Conservation (phyloP, 192 early-diverging fungal genomes). For the Gigaspora rosea region DNA sequence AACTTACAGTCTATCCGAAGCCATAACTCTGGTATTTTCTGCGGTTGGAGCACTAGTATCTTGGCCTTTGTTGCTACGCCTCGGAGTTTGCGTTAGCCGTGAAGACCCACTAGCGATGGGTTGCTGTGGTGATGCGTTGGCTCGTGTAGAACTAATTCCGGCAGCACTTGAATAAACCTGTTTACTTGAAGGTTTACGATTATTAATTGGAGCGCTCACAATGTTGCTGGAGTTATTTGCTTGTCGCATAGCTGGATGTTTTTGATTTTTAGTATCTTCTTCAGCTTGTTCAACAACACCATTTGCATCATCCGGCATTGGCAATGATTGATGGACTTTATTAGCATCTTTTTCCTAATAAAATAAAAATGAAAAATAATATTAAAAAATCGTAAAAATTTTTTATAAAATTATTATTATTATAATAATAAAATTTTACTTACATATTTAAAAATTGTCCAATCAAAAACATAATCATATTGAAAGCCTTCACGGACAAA, state of each 20-base stretch:
- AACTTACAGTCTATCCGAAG: slow-evolving; percentile 34
- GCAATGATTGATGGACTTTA: slow-evolving; percentile 16
- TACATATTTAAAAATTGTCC: slow-evolving; percentile 77
- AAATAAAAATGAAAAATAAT: not conserved
- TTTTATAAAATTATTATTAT: too few relatives aligned
- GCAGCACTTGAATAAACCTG: not conserved
- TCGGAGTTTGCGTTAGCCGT: slow-evolving; percentile 28
- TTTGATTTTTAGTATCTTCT: slow-evolving; percentile 25
- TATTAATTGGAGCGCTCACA: not conserved
- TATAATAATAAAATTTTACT: slow-evolving; percentile 22
- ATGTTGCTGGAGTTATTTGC: not conserved
- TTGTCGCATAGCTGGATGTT: not conserved
- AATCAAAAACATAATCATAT: slow-evolving; percentile 91
- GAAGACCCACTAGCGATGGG: not conserved
- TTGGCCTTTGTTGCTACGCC: slow-evolving; percentile 24
- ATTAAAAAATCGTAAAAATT: not conserved
- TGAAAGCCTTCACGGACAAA: slow-evolving; percentile 82
- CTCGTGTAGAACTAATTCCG: slow-evolving; percentile 23
- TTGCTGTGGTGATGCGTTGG: not conserved
- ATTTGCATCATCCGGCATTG: slow-evolving; percentile 26
- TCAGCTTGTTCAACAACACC: slow-evolving; percentile 15
- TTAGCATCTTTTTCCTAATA: slow-evolving; percentile 36
- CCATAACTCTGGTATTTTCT: slow-evolving; percentile 4
- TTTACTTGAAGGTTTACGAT: slow-evolving; percentile 9
- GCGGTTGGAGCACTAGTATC: slow-evolving; percentile 9